A percentile compares a stretch with the other conserved stretches of the same genome.
These are phyloP conservation scores for Parascedosporium putredinis DNA, from an alignment of 2,329 filamentous ascomycete species.

Conservation along the genomic window DNA sequence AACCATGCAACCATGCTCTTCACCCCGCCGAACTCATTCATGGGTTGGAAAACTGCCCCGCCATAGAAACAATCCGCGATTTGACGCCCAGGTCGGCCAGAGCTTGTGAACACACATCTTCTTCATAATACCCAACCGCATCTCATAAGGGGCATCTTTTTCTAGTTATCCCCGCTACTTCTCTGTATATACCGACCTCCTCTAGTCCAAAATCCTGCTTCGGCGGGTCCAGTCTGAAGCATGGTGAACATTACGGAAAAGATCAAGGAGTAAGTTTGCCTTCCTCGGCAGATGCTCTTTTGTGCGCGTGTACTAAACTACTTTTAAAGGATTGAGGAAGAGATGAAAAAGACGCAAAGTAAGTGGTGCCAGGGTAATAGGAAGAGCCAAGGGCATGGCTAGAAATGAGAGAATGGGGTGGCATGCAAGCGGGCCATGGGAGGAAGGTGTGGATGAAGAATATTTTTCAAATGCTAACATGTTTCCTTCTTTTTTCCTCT, in stretches of 20 bases:
- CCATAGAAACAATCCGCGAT: neutral
- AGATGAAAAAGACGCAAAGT: constrained; percentile 99
- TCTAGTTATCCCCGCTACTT: neutral
- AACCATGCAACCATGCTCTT: no score
- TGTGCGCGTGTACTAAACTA: constrained; percentile 13
- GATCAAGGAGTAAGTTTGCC: constrained; percentile 79
- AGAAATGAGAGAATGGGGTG: no score
- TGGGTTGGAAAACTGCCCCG: neutral
- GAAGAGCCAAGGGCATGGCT: neutral
- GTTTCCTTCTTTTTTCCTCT: no score
- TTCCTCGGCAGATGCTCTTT: neutral
- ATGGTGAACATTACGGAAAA: constrained; percentile 99
- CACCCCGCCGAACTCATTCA: constrained; percentile 1
- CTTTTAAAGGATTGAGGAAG: constrained; percentile 83
- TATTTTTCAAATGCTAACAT: constrained; percentile 4
- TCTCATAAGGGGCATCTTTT: neutral
- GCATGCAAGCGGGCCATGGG: no score
- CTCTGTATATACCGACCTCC: neutral
- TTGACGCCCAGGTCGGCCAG: no score
- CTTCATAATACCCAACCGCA: no score
- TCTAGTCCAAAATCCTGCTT: constrained; percentile 2
- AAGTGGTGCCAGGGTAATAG: constrained; percentile 29
- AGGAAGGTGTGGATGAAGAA: neutral
- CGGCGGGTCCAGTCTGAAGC: constrained; percentile 22
- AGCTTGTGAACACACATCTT: no score